Conservation (phyloP, 2,329 filamentous ascomycete genomes). For the Dendrostoma leiphaemia region DNA sequence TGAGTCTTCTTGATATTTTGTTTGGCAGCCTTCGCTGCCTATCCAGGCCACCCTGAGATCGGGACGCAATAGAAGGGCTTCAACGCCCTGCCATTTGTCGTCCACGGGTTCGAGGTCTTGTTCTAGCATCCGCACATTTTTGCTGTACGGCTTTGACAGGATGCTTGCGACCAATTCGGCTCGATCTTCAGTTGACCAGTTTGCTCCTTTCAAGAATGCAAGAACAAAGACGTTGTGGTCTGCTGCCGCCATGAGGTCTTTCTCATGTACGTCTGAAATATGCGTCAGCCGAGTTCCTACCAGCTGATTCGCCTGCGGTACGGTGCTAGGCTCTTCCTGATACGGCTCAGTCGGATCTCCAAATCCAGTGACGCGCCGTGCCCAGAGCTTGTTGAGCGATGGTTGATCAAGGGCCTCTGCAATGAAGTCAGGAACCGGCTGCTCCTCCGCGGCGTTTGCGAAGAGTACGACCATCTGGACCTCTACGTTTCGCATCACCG, state of each 20-base stretch:
- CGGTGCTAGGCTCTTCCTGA: neutral
- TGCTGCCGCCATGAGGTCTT: neutral
- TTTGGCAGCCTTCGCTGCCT: neutral
- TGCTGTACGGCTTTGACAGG: neutral
- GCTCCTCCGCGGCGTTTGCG: neutral
- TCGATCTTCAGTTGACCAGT: neutral
- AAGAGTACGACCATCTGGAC: slow-evolving; percentile 2
- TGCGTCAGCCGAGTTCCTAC: slow-evolving; percentile 9
- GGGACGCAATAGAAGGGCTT: slow-evolving; percentile 10
- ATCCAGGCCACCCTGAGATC: slow-evolving; percentile 16
- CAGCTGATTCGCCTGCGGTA: neutral
- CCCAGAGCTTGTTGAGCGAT: slow-evolving; percentile 3
- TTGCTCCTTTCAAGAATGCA: neutral
- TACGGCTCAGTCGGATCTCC: slow-evolving; percentile 12
- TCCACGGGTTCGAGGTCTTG: neutral
- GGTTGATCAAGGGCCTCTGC: slow-evolving; percentile 8
- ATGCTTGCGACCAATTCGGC: neutral
- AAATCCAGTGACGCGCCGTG: slow-evolving; percentile 10
- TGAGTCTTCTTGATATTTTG: neutral
- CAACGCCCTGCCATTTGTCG: slow-evolving; percentile 7
- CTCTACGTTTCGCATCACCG: neutral
- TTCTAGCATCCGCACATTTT: neutral
- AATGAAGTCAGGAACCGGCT: slow-evolving; percentile 7
- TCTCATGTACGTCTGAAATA: neutral
- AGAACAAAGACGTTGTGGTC: slow-evolving; percentile 13